Base-by-base conservation (phyloP, 345 rosid species). In the Bretschneidera sinensis region DNA sequence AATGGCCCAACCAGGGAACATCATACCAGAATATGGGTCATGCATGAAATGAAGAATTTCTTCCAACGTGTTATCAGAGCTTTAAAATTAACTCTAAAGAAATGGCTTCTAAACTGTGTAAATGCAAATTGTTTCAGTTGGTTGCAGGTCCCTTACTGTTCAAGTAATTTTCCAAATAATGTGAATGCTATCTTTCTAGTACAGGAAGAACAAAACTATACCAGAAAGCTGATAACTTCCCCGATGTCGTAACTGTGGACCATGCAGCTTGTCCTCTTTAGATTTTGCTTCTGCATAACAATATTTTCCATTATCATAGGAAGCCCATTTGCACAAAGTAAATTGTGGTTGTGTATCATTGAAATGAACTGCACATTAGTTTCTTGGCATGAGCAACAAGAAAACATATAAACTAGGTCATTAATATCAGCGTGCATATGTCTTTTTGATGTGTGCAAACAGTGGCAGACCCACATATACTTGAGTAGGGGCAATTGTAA, bases 301-400 rank as follows among this genome's bases (percentile, higher is more conserved):
- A 64, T 63, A 59, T 48, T 67, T 72, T n/a, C 35, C 61, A 47
- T 63, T 57, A 35, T 64, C 72, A n/a, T 70, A 66, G 1, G 86
- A 76, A 28, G 64, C 90, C 99, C 96, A 94, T 72, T 84, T 90
- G 28, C 79, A 68, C 71, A 94, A 76, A 63, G 55, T 61, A 66
- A 90, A 90, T 59, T 53, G 74, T 17, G 84, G 92, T 45, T 74
- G 79, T 18, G 67, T 23, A 58, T 66, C 74, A 61, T 59, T 35
- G 48, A 79, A 80, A 48, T 75, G 85, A 52, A 52, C 88, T 79
- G 65, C 61, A 71, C 43, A 45, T 20, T 23, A 55, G 22, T 24
- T 57, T 33, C 55, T 6, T 6, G 17, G 45, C 45, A 39, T 39
- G 6, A 21, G 17, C 28, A 20, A 54, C 18, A 66, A 43, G 5